Percentiles rank a stretch among this genome's conserved stretches.
These are phyloP conservation scores for Lepidium campestre DNA, from an alignment of 441 rosid species.

Conservation along the genomic window DNA sequence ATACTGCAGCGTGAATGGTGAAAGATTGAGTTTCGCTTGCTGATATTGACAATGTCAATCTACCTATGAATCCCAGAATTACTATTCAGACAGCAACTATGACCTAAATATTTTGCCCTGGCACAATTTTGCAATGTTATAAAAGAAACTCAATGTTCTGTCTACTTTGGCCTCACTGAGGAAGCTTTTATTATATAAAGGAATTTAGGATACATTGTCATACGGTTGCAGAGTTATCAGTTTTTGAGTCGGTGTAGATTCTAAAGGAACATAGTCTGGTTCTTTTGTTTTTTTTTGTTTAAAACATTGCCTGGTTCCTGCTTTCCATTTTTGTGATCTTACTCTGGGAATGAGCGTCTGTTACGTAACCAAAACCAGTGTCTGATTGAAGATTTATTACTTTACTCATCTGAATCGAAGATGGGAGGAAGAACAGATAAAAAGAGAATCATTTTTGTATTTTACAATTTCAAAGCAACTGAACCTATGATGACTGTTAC, in stretches of 20 bases:
- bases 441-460: background rate
- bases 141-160: background rate
- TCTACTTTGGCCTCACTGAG: background rate
- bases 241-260: background rate
- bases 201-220: background rate
- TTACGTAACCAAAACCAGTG: background rate
- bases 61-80: background rate
- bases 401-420: background rate
- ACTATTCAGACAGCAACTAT: background rate
- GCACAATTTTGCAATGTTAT: background rate
- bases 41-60: background rate
- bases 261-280: background rate
- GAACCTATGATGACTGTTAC: background rate
- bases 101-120: background rate
- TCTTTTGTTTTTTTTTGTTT: no score
- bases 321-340: background rate
- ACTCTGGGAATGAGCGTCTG: background rate
- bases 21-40: background rate
- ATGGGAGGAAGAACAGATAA: background rate
- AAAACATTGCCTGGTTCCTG: background rate
- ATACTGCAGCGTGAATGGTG: background rate
- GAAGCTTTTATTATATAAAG: background rate
- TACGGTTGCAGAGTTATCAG: background rate
- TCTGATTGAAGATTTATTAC: background rate
- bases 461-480: background rate